A percentile compares a stretch with the other conserved stretches of the same genome.
Conservation (phyloP, 805 yeast species). For the Candida maesae region DNA sequence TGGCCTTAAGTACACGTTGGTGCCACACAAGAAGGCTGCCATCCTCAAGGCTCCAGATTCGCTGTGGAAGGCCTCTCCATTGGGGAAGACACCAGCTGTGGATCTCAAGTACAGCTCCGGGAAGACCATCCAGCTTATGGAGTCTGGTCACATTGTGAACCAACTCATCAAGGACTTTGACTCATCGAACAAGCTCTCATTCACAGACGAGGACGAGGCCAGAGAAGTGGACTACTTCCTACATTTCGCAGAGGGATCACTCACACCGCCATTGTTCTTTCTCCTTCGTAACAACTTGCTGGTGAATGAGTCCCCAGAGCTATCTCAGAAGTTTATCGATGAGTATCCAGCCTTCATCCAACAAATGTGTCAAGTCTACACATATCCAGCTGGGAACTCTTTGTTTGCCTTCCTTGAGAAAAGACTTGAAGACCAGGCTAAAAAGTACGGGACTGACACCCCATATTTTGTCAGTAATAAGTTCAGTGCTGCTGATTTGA, state of each 20-base stretch:
- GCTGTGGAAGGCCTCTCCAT: constrained; percentile 50
- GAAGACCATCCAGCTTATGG: constrained; percentile 38
- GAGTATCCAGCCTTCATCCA: constrained; percentile 38
- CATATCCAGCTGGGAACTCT: constrained; percentile 31
- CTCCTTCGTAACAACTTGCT: constrained; percentile 19
- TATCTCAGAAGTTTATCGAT: constrained; percentile 32
- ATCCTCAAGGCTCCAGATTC: constrained; percentile 38
- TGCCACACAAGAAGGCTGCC: constrained; percentile 2
- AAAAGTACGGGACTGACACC: neutral
- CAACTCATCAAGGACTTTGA: constrained; percentile 50
- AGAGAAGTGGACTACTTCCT: constrained; percentile 46
- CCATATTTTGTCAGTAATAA: neutral
- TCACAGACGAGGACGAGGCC: constrained; percentile 33
- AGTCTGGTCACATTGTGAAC: constrained; percentile 54
- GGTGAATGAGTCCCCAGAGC: constrained; percentile 39
- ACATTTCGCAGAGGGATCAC: constrained; percentile 56
- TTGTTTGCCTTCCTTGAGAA: neutral
- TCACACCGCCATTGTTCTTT: constrained; percentile 44
- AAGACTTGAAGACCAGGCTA: neutral
- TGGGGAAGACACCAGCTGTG: constrained; percentile 60
- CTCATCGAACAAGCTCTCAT: constrained; percentile 33
- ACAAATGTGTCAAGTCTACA: constrained; percentile 45
- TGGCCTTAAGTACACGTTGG: constrained; percentile 1
- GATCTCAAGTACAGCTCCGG: constrained; percentile 36
- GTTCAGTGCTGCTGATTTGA: neutral